A percentile compares a stretch with the other conserved stretches of the same genome.
Conservation (phyloP, 2,329 filamentous ascomycete species). For the Fusarium longipes region DNA sequence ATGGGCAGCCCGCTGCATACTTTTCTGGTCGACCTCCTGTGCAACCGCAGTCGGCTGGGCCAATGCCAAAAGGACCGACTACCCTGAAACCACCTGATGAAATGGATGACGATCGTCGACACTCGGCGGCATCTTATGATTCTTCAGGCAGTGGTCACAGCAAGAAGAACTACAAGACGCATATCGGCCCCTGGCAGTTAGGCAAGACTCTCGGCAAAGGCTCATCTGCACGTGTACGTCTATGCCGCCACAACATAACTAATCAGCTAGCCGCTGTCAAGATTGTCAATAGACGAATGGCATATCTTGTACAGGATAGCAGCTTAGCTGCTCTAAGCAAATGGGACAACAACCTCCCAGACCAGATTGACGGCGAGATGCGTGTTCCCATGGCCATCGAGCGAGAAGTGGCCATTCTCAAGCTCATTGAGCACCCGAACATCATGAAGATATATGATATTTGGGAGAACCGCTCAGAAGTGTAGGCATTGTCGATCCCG, state of each 20-base stretch:
- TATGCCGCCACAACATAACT: conserved; percentile 83
- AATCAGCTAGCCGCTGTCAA: conserved; percentile 91
- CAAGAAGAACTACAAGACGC: conserved; percentile 68
- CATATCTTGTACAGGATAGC: conserved; percentile 83
- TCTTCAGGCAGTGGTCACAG: conserved; percentile 56
- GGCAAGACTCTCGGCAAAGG: conserved; percentile 91
- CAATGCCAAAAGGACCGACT: conserved; percentile 31
- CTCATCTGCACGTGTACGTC: conserved; percentile 86
- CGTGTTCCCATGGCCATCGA: conserved; percentile 90
- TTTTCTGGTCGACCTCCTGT: conserved; percentile 30
- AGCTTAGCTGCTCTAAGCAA: conserved; percentile 86
- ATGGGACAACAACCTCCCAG: conserved; percentile 70
- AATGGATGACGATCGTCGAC: conserved; percentile 51
- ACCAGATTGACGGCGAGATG: conserved; percentile 69
- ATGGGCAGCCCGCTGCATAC: conserved; percentile 31
- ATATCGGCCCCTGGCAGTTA: conserved; percentile 93
- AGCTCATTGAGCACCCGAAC: conserved; percentile 93
- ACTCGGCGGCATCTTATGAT: conserved; percentile 56
- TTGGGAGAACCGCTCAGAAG: conserved; percentile 95
- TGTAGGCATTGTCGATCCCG: conserved; percentile 65
- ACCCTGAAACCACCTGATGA: conserved; percentile 47
- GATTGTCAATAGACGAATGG: conserved; percentile 88
- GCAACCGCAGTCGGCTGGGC: conserved; percentile 23
- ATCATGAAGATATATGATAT: conserved; percentile 96
- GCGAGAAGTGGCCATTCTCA: conserved; percentile 96